Evolutionary conservation across 1,284 basidiomycete genomes (phyloP).

Genomic region (Ceratobasidium sp.): DNA sequence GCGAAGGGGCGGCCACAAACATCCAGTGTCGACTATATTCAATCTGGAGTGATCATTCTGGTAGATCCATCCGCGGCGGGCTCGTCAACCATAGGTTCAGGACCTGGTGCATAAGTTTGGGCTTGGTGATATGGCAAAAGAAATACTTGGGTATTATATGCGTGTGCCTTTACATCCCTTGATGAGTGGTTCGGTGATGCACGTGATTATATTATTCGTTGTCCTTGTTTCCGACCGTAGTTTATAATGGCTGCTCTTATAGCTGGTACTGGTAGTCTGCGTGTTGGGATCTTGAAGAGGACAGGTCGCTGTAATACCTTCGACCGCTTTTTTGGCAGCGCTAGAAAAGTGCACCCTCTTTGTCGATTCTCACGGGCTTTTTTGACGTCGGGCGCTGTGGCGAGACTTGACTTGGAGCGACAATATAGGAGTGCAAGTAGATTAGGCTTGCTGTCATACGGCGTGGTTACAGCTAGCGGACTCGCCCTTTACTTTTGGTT

Average conservation of each 20-base stretch:
- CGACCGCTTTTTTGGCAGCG: neutral
- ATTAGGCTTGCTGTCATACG: neutral
- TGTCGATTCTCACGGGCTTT: neutral
- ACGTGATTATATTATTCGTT: too few species aligned
- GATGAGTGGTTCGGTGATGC: too few species aligned
- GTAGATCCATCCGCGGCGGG: neutral
- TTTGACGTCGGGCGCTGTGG: neutral
- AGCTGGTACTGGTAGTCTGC: neutral
- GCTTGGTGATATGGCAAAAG: neutral
- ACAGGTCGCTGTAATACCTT: too few species aligned
- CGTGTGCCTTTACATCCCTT: too few species aligned
- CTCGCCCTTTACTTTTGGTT: slow-evolving; percentile 1
- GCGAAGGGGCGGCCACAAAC: neutral
- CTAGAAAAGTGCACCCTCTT: neutral
- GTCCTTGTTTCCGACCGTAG: neutral
- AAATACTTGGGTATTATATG: too few species aligned
- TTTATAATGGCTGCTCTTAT: neutral
- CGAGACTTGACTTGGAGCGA: neutral
- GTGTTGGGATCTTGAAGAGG: neutral
- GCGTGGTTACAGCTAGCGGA: neutral
- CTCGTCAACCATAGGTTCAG: neutral
- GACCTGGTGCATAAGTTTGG: neutral
- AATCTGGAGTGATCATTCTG: neutral
- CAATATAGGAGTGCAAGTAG: neutral
- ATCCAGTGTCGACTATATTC: neutral